Percentiles rank a stretch among this genome's conserved stretches.
Conservation (phyloP, 176 grass and related monocot genomes). For the Urochloa ruziziensis region DNA sequence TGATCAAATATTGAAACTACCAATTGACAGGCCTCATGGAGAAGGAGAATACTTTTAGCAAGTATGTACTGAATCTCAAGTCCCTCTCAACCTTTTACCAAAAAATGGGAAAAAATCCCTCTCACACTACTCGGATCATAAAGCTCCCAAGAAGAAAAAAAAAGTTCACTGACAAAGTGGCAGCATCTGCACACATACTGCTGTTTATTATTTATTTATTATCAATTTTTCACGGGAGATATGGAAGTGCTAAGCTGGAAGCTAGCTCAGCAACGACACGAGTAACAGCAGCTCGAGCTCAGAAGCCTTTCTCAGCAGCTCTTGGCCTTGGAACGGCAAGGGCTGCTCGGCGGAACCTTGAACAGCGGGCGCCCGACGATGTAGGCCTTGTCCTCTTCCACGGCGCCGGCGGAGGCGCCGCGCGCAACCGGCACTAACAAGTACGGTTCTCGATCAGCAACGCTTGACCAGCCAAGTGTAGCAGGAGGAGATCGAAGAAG, state of each 20-base stretch:
- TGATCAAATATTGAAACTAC: background rate
- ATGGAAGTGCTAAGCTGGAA: background rate
- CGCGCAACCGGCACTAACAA: background rate
- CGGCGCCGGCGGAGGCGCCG: background rate
- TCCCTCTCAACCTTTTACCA: too few species aligned
- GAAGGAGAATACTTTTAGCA: background rate
- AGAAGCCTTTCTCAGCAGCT: background rate
- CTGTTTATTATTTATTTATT: too few species aligned
- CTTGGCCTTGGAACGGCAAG: background rate
- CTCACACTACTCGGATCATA: too few species aligned
- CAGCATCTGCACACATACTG: too few species aligned
- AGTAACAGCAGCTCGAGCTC: too few species aligned
- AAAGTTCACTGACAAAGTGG: background rate
- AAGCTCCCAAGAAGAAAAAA: too few species aligned
- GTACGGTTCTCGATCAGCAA: background rate
- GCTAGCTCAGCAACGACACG: background rate
- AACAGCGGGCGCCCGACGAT: conserved; percentile 4
- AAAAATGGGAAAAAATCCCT: too few species aligned
- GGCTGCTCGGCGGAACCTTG: conserved; percentile 23
- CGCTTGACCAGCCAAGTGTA: background rate
- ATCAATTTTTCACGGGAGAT: background rate
- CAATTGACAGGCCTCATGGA: background rate
- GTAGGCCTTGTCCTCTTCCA: conserved; percentile 23
- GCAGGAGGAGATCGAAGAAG: background rate
- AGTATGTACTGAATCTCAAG: too few species aligned